These are phyloP conservation scores for Sicyos baderoa DNA, from an alignment of 306 rosid species.

Conservation along the genomic window DNA sequence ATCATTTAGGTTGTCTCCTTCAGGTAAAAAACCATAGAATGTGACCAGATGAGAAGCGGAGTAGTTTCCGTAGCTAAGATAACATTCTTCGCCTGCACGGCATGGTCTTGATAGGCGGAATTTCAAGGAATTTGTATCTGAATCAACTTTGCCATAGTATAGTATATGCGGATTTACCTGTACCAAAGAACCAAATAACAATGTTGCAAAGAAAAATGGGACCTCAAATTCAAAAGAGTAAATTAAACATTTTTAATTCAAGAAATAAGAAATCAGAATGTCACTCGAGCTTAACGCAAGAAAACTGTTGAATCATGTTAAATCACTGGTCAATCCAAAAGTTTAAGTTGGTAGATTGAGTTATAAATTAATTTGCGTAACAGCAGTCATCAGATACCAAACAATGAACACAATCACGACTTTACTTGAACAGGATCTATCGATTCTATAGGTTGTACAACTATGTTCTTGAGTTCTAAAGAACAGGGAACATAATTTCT, in stretches of 20 bases:
- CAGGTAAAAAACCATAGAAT: conserved; percentile 75
- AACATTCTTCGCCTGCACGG: conserved; percentile 68
- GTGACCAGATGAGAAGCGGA: conserved; percentile 66
- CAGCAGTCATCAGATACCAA: no score
- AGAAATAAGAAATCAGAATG: background rate
- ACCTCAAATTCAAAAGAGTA: background rate
- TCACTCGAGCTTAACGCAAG: background rate
- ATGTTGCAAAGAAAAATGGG: conserved; percentile 10
- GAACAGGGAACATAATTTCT: no score
- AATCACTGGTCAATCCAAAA: no score
- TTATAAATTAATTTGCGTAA: no score
- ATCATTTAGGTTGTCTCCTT: conserved; percentile 73
- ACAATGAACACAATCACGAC: no score
- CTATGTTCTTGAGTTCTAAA: no score
- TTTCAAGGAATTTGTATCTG: conserved; percentile 60
- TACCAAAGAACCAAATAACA: conserved; percentile 26
- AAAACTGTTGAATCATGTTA: background rate
- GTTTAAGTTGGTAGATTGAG: no score
- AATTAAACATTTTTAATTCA: background rate
- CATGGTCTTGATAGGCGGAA: conserved; percentile 81
- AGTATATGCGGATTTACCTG: conserved; percentile 70
- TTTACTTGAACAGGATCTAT: background rate
- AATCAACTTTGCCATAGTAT: conserved; percentile 68
- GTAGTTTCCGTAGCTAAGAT: conserved; percentile 67
- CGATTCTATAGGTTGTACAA: no score